Percentiles rank a stretch among this genome's conserved stretches.
These are phyloP conservation scores for Aspergillus melleus DNA, from an alignment of 2,329 filamentous ascomycete genomes.

Conservation along the genomic window DNA sequence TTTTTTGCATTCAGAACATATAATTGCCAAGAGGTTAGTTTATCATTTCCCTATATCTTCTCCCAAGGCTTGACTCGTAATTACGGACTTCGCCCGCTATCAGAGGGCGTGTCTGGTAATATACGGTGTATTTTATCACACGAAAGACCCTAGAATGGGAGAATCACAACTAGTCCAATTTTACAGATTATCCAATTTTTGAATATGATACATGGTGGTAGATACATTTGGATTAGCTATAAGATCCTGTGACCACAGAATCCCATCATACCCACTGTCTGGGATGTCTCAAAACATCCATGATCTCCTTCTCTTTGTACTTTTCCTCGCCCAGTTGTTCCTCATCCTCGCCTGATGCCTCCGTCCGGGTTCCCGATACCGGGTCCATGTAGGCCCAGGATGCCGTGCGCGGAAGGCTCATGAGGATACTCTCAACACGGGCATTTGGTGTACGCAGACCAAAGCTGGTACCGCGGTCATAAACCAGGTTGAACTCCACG, in stretches of 20 bases:
- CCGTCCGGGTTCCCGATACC: constrained; percentile 46
- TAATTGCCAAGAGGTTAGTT: neutral
- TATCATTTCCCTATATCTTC: neutral
- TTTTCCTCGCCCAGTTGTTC: constrained; percentile 35
- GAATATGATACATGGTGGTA: neutral
- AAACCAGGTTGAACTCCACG: constrained; percentile 97
- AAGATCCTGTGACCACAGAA: neutral
- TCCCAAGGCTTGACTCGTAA: neutral
- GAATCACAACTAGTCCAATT: neutral
- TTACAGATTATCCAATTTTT: neutral
- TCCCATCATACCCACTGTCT: constrained; percentile 57
- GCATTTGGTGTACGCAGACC: constrained; percentile 90
- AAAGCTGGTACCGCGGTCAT: constrained; percentile 93
- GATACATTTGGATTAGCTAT: neutral
- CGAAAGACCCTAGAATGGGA: neutral
- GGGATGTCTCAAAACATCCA: constrained; percentile 68
- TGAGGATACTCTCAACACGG: constrained; percentile 92
- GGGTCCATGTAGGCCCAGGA: constrained; percentile 94
- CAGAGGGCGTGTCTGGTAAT: too few species aligned
- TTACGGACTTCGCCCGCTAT: too few species aligned
- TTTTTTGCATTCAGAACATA: neutral
- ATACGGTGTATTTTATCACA: neutral
- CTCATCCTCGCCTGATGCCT: constrained; percentile 50
- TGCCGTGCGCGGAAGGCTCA: constrained; percentile 92
- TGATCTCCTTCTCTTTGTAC: constrained; percentile 68